Base-by-base conservation (phyloP, 2,329 filamentous ascomycete genomes). In the Pyrenophora teres region DNA sequence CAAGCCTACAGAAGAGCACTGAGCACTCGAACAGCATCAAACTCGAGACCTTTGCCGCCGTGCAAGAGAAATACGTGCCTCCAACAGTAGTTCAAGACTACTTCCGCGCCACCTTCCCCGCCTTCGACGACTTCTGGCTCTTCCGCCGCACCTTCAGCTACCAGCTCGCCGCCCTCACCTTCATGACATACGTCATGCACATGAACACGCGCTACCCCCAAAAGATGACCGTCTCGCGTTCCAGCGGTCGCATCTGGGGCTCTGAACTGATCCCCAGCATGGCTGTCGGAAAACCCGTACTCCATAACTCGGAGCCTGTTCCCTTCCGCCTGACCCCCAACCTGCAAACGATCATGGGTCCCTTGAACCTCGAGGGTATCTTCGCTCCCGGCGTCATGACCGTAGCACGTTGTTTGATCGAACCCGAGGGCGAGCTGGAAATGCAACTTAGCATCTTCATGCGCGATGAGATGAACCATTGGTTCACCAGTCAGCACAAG, bases 151-250 rank as follows among this genome's bases (percentile, higher is more conserved):
- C 96, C 61, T 96, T 99, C 77, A 89, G 91, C 18, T 97, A 97
- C 79, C 94, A 99, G 76, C 87, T 96, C 56, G 93, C 94, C 16
- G 86, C 92, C 1, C 83, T 97, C 59, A 96, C 94, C 1, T 99
- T 99, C 78, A 96, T 99, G 89, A 97, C 94, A 3, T 99, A 97
- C 71, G 88, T 97, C 52, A 88, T 99, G 78, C 93, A 93, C 77
- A 97, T 99, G 86, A 91, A 93, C 71, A 91, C 91, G 72, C 89
- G 94, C 25, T 96, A 94, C 74, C 95, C 94, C 5, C 91, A 92
- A 75, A 99, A 99, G 81, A 88, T 97, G 74, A 88, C 89, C 75
- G 95, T 99, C 91, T 9, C 87, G 92, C 19, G 84, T 84, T 25
- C 92, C 88, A 5, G 95, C 19, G 49, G 95, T 59, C 94, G 95